Percentiles rank a stretch among this genome's conserved stretches.
Conservation (phyloP, 306 rosid species). For the Urtica urens region DNA sequence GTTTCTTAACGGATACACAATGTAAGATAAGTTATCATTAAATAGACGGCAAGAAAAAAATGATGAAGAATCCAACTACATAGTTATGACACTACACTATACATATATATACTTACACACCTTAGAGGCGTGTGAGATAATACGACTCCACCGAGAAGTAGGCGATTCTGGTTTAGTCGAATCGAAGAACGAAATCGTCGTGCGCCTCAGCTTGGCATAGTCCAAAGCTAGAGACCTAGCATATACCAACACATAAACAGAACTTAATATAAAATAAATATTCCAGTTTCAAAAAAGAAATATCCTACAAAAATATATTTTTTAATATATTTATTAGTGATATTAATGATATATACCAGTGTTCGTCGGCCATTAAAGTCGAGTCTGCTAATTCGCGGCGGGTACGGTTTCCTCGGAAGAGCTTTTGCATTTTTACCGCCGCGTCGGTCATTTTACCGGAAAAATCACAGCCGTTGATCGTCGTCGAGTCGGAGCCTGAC, state of each 20-base stretch:
- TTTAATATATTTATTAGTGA: background rate
- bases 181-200: constrained; percentile 79
- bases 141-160: constrained; percentile 56
- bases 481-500: constrained; percentile 6
- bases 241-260: background rate
- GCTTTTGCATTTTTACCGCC: constrained; percentile 58
- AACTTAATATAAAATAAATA: too few species aligned
- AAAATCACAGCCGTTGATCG: background rate
- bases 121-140: constrained; percentile 69
- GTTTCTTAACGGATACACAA: too few species aligned
- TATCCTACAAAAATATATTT: background rate
- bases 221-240: constrained; percentile 92
- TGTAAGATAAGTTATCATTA: too few species aligned
- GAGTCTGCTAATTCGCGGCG: constrained; percentile 83
- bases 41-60: too few species aligned
- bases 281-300: too few species aligned
- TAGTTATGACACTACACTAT: too few species aligned
- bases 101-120: constrained; percentile 17
- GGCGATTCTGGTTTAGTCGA: constrained; percentile 41
- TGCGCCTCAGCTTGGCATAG: constrained; percentile 43
- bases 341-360: constrained; percentile 31
- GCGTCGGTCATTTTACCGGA: constrained; percentile 18
- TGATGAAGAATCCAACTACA: too few species aligned
- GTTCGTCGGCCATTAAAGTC: constrained; percentile 78
- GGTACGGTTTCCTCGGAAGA: constrained; percentile 74